Evolutionary conservation across 2,329 filamentous ascomycete genomes (phyloP), one percentile per base, ranked within the genome.

Genomic region (Alternaria atra): DNA sequence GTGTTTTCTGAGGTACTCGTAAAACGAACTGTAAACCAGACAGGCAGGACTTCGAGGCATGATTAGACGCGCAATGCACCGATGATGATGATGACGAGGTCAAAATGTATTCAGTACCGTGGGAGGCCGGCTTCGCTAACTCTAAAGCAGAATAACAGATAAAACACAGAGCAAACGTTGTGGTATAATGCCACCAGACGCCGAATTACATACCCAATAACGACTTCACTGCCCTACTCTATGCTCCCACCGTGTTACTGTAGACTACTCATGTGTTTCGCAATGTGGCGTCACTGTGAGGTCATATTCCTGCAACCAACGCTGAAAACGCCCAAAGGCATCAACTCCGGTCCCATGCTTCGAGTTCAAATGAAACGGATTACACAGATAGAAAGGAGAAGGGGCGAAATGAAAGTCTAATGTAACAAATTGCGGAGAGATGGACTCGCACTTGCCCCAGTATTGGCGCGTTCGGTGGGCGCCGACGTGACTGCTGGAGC

Each of bases 381-480:
- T 50, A 12, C 34, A 50, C 46, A 25, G 20, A 23, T 50, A 44
- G 44, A 56, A 65, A 61, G 55, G 53, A 37, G 55, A 58, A 55
- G 30, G 27, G 34, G 40, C 12, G 29, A 65, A 58, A 61, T 29
- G 48, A 46, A 57, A 58, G 29, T 64, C 65, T 76, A 83, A 71
- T 82, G 80, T 63, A 84, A 69, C 60, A 84, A 65, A 67, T 84
- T 84, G 55, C 79, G 77, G 69, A 84, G 71, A 59, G 79, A 83
- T 13, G 82, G 82, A 62, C 81, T 83, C 12, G 82, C 82, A 61
- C 82, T 84, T 13, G 82, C 78, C 48, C 77, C 78, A 10, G 73
- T 77, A 39, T 63, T 77, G 30, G 65, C 65, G 27, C 75, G 74
- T 58, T 74, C 72, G 44, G 63, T 67, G 7, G 71, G 66, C 30